Evolutionary conservation across 495 filamentous ascomycete species (phyloP), one percentile per base, ranked within the genome.

Genomic region (Letharia lupina): DNA sequence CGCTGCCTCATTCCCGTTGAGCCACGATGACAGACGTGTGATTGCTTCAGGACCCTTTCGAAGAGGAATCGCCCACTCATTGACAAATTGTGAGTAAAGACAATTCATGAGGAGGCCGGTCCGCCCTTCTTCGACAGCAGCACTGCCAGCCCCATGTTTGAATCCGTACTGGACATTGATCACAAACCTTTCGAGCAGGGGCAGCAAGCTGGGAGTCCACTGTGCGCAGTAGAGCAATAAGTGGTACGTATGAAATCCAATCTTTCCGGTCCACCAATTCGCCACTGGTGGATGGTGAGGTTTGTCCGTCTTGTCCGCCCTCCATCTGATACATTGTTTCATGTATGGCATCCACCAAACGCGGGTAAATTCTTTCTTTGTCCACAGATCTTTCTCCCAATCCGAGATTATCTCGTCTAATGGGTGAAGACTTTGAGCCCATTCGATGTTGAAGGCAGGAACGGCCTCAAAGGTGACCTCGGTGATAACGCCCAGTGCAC

Each of bases 271-370:
- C 74, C 93, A 97, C 78, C 90, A 96, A 59, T 81, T 88, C 60
- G 72, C 76, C 11, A 79, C 77, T 5, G 83, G 81, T 20, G 74
- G 65, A 28, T 75, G 75, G 61, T 75, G 68, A 1, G 84, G 79
- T n/a, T 80, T 80, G 33, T 84, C 79, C 0, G 90, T 90, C 67
- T 87, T 88, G 60, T 86, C 86, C 8, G 92, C 94, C 40, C 83
- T 84, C 94, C 94, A 98, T 23, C 94, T 85, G 67, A 96, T 89
- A 23, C 89, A 89, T 39, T 89, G 82, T 61, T 88, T 83, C 76
- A 87, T 89, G 78, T 98, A 96, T 3, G 94, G 94, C 74, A 96
- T 84, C 94, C 94, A 98, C 94, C 94, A 98, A 52, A 96, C 89
- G 35, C 94, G 84, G 50, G 93, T 90, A 72, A 92, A 98, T 74